Conservation (phyloP, 1,139 yeast species). For the Suhomyces coccinellae region DNA sequence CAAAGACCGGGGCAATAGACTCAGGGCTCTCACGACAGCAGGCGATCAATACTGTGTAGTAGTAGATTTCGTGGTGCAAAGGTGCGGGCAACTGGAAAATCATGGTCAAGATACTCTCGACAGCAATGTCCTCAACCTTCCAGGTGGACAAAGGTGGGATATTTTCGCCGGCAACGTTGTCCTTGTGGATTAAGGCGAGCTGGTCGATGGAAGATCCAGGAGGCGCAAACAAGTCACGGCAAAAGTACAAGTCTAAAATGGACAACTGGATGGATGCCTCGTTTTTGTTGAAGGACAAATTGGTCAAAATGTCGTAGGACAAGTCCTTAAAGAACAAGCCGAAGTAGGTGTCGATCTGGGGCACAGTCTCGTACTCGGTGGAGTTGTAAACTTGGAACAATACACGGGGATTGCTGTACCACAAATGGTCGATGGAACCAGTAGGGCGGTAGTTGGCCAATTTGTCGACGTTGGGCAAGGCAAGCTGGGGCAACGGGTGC, state of each 20-base stretch:
- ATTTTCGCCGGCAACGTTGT: conserved; percentile 42
- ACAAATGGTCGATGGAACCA: conserved; percentile 39
- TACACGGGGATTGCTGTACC: conserved; percentile 54
- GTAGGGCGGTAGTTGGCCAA: conserved; percentile 32
- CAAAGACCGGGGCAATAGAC: conserved; percentile 93
- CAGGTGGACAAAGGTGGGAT: conserved; percentile 62
- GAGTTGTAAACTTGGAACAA: conserved; percentile 65
- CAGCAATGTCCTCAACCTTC: conserved; percentile 89
- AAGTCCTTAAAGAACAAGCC: conserved; percentile 72
- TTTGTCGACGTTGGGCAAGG: conserved; percentile 46
- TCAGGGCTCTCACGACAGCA: conserved; percentile 86
- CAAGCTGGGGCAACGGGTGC: conserved; percentile 49
- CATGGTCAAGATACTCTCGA: conserved; percentile 78
- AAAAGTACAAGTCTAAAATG: conserved; percentile 72
- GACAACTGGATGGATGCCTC: conserved; percentile 85
- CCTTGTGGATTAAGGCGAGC: conserved; percentile 43
- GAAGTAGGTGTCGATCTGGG: conserved; percentile 56
- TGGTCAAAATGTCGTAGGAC: conserved; percentile 69
- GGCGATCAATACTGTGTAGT: conserved; percentile 82
- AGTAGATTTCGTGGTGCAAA: conserved; percentile 71
- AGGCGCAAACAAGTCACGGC: conserved; percentile 69
- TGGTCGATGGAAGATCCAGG: conserved; percentile 84
- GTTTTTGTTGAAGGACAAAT: conserved; percentile 83
- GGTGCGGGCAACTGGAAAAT: conserved; percentile 73
- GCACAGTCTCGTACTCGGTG: conserved; percentile 67